Base-by-base conservation (phyloP, 2,329 filamentous ascomycete species). In the Coniochaeta ligniaria region DNA sequence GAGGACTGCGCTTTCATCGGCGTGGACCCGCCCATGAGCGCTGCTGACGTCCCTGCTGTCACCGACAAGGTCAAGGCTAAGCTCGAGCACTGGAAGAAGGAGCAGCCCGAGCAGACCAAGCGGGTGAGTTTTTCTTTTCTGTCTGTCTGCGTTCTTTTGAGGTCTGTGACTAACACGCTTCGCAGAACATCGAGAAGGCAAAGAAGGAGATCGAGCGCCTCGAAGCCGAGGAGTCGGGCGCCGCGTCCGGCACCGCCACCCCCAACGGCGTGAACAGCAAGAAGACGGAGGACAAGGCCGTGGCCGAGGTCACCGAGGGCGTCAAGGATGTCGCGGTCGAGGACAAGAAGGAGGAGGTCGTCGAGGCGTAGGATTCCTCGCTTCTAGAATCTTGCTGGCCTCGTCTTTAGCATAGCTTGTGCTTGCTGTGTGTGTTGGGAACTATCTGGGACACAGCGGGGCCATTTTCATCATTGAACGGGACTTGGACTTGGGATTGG, bases 201-300 rank as follows among this genome's bases (percentile, higher is more conserved):
- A 90, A 96, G 81, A 94, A 94, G 76, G 92, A 97, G 76, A 96
- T 99, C 64, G 91, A 93, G 73, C 87, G 88, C 67, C 85, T 98
- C 60, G 94, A 97, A 73, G 86, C 87, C 60, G 80, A 83, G 65
- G 83, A 84, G 69, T 75, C 78, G 59, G 78, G 75, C 63, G 80
- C 80, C 65, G 76, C 76, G 64, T 76, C 75, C 64, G 76, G 73
- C 66, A 63, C 66, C 6, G 60, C 64, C 22, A 69, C 72, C 41
- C 72, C 74, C 66, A 80, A 77, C 67, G 75, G 73, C 65, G 69
- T 66, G 66, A 79, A 78, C 70, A 80, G 73, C 63, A 78, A 81
- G 65, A 79, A 78, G 62, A 69, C 72, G 62, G 71, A 73, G 63
- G 65, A 78, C 61, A 75, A 79, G 64, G 77, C 78, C 60, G 81